Conservation (phyloP, 805 yeast genomes). For the Candida pseudoglaebosa region DNA sequence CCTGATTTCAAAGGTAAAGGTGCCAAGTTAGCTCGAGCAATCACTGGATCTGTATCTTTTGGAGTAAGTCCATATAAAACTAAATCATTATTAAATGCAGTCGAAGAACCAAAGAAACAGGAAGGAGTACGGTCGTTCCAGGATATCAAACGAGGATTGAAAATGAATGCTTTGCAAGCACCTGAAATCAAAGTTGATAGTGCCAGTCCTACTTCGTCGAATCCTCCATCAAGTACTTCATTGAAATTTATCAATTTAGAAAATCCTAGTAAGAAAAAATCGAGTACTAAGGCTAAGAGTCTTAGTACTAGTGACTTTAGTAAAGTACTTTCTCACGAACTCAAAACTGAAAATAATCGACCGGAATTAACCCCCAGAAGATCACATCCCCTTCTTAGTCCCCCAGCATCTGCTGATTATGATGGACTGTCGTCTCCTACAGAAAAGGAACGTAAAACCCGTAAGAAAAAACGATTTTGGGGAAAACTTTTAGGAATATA, state of each 20-base stretch:
- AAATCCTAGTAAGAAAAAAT: constrained; percentile 12
- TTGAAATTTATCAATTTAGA: constrained; percentile 28
- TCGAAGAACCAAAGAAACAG: constrained; percentile 14
- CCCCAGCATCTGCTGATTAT: not conserved
- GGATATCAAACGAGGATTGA: constrained; percentile 29
- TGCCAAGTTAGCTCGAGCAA: constrained; percentile 37
- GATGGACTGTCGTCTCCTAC: not conserved
- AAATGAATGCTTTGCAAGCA: constrained; percentile 14
- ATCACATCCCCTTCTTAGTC: constrained; percentile 35
- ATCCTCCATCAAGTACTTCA: constrained; percentile 14
- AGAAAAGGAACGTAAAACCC: too few species aligned
- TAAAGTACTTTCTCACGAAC: constrained; percentile 40
- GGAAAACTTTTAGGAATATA: too few species aligned
- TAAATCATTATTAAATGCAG: constrained; percentile 36
- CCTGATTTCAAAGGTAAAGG: constrained; percentile 40
- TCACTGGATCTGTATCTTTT: constrained; percentile 40
- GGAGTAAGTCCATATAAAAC: constrained; percentile 39
- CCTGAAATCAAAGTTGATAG: constrained; percentile 3
- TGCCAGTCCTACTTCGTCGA: constrained; percentile 5
- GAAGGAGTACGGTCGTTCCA: constrained; percentile 20
- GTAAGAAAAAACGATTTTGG: not conserved
- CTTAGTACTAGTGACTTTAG: constrained; percentile 13
- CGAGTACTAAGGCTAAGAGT: constrained; percentile 10
- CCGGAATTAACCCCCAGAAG: constrained; percentile 32
- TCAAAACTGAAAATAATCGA: constrained; percentile 10